Evolutionary conservation across 2,329 filamentous ascomycete genomes (phyloP).

Genomic region (Clonostachys sp.): DNA sequence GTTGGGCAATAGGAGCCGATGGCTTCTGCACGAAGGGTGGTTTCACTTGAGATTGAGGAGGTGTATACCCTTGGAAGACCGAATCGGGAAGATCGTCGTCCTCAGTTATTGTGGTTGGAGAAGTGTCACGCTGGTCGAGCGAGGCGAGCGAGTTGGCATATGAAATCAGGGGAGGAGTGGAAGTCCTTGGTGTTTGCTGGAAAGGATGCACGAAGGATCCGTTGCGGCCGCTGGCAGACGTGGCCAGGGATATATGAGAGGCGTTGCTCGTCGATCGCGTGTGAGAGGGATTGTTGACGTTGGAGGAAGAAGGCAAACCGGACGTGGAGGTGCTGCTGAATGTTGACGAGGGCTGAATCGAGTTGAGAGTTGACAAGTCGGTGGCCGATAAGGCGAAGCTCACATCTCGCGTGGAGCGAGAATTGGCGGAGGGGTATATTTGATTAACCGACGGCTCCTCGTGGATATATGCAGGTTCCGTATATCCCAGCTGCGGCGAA

Average conservation of each 20-base stretch:
- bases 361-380: constrained; percentile 14
- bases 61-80: constrained; percentile 4
- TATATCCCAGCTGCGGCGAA: constrained; percentile 16
- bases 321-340: not conserved
- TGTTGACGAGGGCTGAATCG: not conserved
- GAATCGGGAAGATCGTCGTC: constrained; percentile 37
- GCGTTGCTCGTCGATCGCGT: constrained; percentile 53
- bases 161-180: constrained; percentile 50
- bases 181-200: constrained; percentile 57
- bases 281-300: constrained; percentile 27
- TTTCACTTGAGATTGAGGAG: no score
- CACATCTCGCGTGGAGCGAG: constrained; percentile 27
- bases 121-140: constrained; percentile 48
- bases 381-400: constrained; percentile 36
- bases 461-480: constrained; percentile 9
- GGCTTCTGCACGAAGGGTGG: no score
- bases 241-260: constrained; percentile 52
- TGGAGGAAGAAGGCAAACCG: not conserved
- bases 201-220: constrained; percentile 59
- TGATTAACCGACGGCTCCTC: constrained; percentile 5
- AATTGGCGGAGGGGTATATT: constrained; percentile 8
- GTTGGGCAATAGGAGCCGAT: constrained; percentile 13
- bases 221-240: constrained; percentile 42
- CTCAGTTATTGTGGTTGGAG: constrained; percentile 50
- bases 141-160: constrained; percentile 53